Evolutionary conservation across 306 rosid genomes (phyloP).

Genomic region (Corylus americana): DNA sequence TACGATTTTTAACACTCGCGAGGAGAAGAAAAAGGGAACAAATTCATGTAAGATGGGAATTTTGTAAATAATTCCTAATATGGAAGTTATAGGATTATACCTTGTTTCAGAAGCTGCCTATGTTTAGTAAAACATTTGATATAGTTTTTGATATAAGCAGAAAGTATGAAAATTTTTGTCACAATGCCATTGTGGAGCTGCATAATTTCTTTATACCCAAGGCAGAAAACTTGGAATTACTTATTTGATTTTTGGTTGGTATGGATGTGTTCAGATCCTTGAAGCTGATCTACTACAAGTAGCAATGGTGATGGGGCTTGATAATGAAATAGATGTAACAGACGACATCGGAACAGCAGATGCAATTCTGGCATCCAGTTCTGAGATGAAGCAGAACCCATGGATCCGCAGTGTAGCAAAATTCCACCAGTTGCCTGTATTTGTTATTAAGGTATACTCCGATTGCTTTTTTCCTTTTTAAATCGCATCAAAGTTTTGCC

Average conservation of each 20-base stretch:
- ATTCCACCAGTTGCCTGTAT: slow-evolving; percentile 85
- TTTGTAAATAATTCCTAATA: background rate
- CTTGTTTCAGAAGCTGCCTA: slow-evolving; percentile 10
- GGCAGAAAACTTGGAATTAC: background rate
- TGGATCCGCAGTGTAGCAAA: slow-evolving; percentile 92
- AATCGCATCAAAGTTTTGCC: slow-evolving; percentile 18
- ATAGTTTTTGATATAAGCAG: slow-evolving; percentile 14
- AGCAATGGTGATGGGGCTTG: slow-evolving; percentile 86
- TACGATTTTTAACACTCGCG: too few relatives aligned
- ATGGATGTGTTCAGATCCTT: slow-evolving; percentile 57
- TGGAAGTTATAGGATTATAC: background rate
- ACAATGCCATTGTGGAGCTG: slow-evolving; percentile 7
- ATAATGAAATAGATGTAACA: slow-evolving; percentile 68
- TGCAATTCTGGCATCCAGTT: slow-evolving; percentile 78
- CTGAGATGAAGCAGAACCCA: slow-evolving; percentile 76
- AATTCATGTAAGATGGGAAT: background rate
- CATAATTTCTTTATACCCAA: slow-evolving; percentile 16
- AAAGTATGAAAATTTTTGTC: slow-evolving; percentile 20
- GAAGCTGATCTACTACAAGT: slow-evolving; percentile 94
- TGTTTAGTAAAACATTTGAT: background rate
- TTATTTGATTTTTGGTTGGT: slow-evolving; percentile 15
- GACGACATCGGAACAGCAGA: slow-evolving; percentile 86
- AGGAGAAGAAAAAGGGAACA: too few relatives aligned
- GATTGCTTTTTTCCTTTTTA: slow-evolving; percentile 9
- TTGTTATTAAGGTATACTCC: slow-evolving; percentile 77